Base-by-base conservation (phyloP, 2,329 filamentous ascomycete species). In the Clarireedia sp. region DNA sequence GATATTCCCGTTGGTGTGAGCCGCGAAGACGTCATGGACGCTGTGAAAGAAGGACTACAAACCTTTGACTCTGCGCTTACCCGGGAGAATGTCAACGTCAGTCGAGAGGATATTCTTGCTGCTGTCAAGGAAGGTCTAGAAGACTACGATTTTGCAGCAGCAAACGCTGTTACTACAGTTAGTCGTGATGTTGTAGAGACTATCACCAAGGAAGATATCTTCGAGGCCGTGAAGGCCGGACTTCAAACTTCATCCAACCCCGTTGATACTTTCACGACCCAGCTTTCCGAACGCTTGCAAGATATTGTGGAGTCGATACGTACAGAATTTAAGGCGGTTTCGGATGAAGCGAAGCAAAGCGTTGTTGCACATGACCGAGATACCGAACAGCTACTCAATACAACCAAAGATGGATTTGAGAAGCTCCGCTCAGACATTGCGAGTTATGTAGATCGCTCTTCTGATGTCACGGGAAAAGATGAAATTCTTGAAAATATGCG, bases 311-410 rank as follows among this genome's bases (percentile, higher is more conserved):
- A 81, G 3, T 74, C 73, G 57, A 75, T 86, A 72, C 77, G 74
- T 38, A 72, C 75, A 1, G 82, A 86, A 65, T 83, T 86, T 68
- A 76, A 74, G 60, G 73, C 77, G 2, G 74, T 82, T 2, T 82
- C 81, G 0, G 78, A 83, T 26, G 82, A 84, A 63, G 78, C 81
- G 10, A 90, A 91, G 68, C 82, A 92, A 64, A 92, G 90, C 62
- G 85, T 89, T 19, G 82, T 87, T 3, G 85, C 87, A 59, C 89
- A 84, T 63, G 89, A 87, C 41, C 80, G 84, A 56, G 89, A 94
- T 67, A 92, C 90, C 0, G 90, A 96, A 69, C 89, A 96, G 68
- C 84, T 95, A 12, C 76, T 96, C 4, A 89, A 94, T 68, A 88
- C 90, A 0, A 85, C 95, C 44, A 92, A 90, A 63, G 89, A 95